Conservation (phyloP, 768 basidiomycete genomes). For the Strobilomyces dryophilus region DNA sequence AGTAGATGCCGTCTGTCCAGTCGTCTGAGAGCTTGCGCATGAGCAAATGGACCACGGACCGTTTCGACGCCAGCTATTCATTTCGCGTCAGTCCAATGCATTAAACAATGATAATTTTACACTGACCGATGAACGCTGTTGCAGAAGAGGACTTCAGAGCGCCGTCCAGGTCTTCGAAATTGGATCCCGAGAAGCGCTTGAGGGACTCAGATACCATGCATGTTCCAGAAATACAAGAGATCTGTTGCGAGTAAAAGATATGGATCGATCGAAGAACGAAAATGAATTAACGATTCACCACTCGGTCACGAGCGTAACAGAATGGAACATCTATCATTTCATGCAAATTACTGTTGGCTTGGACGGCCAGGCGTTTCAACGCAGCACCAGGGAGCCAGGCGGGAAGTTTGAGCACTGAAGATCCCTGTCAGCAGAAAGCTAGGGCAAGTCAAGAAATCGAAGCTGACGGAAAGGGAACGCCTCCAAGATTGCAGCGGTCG, state of each 20-base stretch:
- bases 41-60: conserved; percentile 9
- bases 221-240: conserved; percentile 17
- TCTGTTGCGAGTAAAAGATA: conserved; percentile 7
- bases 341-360: conserved; percentile 26
- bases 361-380: conserved; percentile 27
- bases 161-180: conserved; percentile 22
- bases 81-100: conserved; percentile 3
- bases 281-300: conserved; percentile 10
- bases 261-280: not conserved
- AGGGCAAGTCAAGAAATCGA: conserved; percentile 2
- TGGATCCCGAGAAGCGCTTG: conserved; percentile 11
- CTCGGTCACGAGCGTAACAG: conserved; percentile 25
- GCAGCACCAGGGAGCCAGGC: conserved; percentile 36
- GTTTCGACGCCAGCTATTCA: conserved; percentile 29
- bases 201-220: conserved; percentile 32
- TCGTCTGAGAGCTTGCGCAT: conserved; percentile 1
- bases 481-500: conserved; percentile 26
- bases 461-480: conserved; percentile 31
- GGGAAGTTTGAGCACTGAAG: conserved; percentile 27
- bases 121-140: conserved; percentile 31
- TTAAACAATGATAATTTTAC: not conserved
- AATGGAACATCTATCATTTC: conserved; percentile 30
- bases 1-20: conserved; percentile 30
- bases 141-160: conserved; percentile 30
- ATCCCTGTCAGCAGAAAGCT: conserved; percentile 12